Percentiles rank a stretch among this genome's conserved stretches.
Conservation (phyloP, 2,329 filamentous ascomycete species). For the Xylariaceae sp. region DNA sequence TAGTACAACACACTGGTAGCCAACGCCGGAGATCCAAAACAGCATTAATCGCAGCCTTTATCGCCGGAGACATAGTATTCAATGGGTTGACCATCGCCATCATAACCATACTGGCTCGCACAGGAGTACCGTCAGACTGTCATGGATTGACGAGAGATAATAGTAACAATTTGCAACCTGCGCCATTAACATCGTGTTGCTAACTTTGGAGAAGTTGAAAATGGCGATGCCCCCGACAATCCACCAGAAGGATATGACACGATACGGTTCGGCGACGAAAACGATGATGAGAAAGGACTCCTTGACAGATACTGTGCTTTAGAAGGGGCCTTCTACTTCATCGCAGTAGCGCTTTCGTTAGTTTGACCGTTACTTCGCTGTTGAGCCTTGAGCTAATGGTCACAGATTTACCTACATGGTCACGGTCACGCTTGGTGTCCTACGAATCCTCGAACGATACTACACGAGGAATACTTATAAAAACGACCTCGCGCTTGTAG, state of each 20-base stretch:
- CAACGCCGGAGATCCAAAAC: slow-evolving; percentile 28
- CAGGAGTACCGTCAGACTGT: slow-evolving; percentile 41
- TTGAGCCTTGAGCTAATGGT: slow-evolving; percentile 7
- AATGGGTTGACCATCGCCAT: slow-evolving; percentile 37
- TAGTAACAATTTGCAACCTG: slow-evolving; percentile 16
- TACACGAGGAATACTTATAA: slow-evolving; percentile 32
- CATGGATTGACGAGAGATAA: slow-evolving; percentile 35
- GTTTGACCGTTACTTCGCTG: slow-evolving; percentile 4
- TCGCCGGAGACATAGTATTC: slow-evolving; percentile 38
- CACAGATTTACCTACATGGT: slow-evolving; percentile 35
- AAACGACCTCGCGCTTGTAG: slow-evolving; percentile 27
- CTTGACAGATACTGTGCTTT: slow-evolving; percentile 28
- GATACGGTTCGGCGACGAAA: slow-evolving; percentile 37
- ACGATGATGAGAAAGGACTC: slow-evolving; percentile 18
- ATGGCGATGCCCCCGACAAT: slow-evolving; percentile 13
- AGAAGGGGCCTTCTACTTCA: slow-evolving; percentile 39
- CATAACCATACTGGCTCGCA: slow-evolving; percentile 38
- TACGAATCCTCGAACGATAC: slow-evolving; percentile 36
- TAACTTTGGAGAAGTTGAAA: slow-evolving; percentile 8
- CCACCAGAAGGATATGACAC: slow-evolving; percentile 31
- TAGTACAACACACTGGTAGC: slow-evolving; percentile 36
- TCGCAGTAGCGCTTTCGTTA: slow-evolving; percentile 37
- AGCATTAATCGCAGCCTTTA: slow-evolving; percentile 31
- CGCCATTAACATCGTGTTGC: neutral
- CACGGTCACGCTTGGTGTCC: slow-evolving; percentile 33